A percentile compares a stretch with the other conserved stretches of the same genome.
Conservation (phyloP, 306 rosid species). For the Betula pendula region DNA sequence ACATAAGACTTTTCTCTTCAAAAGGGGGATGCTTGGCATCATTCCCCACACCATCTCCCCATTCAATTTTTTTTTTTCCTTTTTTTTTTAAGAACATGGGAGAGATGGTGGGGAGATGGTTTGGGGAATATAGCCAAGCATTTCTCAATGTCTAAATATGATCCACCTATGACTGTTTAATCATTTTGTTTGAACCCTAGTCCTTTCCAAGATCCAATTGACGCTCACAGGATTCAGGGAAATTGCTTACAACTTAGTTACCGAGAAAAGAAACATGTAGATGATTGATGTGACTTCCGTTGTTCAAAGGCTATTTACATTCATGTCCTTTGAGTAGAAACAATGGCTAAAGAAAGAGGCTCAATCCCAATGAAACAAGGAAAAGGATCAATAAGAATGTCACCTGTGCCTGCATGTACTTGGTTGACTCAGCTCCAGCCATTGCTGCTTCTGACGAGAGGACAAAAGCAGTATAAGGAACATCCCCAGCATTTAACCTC, state of each 20-base stretch:
- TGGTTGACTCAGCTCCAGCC: constrained; percentile 86
- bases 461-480: constrained; percentile 71
- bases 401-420: constrained; percentile 87
- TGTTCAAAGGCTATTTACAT: background rate
- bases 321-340: background rate
- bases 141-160: too few relatives aligned
- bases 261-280: background rate
- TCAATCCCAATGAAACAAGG: background rate
- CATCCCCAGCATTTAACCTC: constrained; percentile 69
- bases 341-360: background rate
- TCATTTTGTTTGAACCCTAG: background rate
- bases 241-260: constrained; percentile 4
- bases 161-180: too few relatives aligned
- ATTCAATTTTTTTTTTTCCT: too few relatives aligned
- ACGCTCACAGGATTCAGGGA: background rate
- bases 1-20: too few relatives aligned
- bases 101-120: too few relatives aligned
- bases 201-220: background rate
- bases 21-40: too few relatives aligned
- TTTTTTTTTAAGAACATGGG: too few relatives aligned
- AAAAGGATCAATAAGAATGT: constrained; percentile 27
- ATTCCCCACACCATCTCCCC: too few relatives aligned
- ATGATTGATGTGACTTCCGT: background rate
- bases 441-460: constrained; percentile 82
- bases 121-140: too few relatives aligned